phyloP scores from a whole-genome alignment of 768 basidiomycete species.

The Russula griseocarnosa region DNA sequence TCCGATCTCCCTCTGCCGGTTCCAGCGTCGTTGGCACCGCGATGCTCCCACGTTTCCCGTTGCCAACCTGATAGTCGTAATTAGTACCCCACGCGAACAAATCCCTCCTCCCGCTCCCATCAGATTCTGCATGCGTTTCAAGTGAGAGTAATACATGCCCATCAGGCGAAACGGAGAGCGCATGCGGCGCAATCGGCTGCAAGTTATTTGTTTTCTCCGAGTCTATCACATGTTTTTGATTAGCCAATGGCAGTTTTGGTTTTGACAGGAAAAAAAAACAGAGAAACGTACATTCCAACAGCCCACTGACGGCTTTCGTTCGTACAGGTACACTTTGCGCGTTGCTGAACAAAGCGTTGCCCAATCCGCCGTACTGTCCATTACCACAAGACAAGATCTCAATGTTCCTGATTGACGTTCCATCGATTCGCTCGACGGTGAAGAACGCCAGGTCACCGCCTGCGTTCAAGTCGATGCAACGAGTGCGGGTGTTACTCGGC shows the following conservation, averaged over 20 bases:
- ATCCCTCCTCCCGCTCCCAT: constrained; percentile 57
- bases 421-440: constrained; percentile 54
- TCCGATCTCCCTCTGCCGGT: constrained; percentile 48
- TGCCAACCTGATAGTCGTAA: constrained; percentile 70
- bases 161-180: constrained; percentile 63
- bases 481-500: constrained; percentile 48
- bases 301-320: constrained; percentile 75
- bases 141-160: constrained; percentile 75
- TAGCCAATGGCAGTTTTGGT: background rate
- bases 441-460: constrained; percentile 79
- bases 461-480: constrained; percentile 62
- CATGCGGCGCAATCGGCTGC: constrained; percentile 58
- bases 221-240: constrained; percentile 42
- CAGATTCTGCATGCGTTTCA: constrained; percentile 53
- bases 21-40: constrained; percentile 52
- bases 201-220: constrained; percentile 58
- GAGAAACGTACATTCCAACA: constrained; percentile 70
- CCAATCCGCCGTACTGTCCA: constrained; percentile 78
- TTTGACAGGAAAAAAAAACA: too few relatives aligned
- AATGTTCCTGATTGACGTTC: constrained; percentile 38
- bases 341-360: constrained; percentile 61
- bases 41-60: constrained; percentile 60
- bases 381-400: constrained; percentile 76
- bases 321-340: constrained; percentile 66
- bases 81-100: constrained; percentile 72